phyloP scores from a whole-genome alignment of 306 rosid genomes.

The Vicia villosa region DNA sequence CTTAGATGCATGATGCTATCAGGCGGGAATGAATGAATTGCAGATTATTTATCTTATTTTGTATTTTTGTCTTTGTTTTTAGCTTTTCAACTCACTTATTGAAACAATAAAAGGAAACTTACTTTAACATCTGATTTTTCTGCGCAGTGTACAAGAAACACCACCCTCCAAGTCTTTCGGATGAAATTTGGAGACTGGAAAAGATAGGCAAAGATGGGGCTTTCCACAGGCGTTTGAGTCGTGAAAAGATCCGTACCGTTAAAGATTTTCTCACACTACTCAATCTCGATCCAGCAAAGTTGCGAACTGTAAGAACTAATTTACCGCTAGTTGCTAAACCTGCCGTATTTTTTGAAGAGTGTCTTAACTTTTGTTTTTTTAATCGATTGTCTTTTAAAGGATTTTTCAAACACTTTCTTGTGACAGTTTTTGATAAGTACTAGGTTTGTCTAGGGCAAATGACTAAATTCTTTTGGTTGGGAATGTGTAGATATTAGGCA shows the following conservation, averaged over 20 bases:
- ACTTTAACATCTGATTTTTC: conserved; percentile 35
- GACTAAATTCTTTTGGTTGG: conserved; percentile 34
- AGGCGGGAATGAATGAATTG: conserved; percentile 21
- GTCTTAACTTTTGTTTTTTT: conserved; percentile 3
- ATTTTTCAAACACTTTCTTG: conserved; percentile 9
- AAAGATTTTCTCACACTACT: conserved; percentile 85
- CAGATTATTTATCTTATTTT: not conserved
- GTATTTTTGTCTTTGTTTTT: not conserved
- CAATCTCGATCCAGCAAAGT: conserved; percentile 71
- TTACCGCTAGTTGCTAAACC: not conserved
- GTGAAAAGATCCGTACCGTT: conserved; percentile 69
- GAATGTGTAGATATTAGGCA: conserved; percentile 76
- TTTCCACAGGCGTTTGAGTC: conserved; percentile 84
- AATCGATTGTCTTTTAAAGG: conserved; percentile 23
- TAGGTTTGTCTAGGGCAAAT: conserved; percentile 32
- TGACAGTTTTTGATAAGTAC: not conserved
- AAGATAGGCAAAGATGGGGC: conserved; percentile 99
- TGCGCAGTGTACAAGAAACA: conserved; percentile 97
- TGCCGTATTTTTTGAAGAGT: conserved; percentile 10
- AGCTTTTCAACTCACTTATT: conserved; percentile 17
- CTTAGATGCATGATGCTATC: conserved; percentile 32
- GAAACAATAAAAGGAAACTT: conserved; percentile 29
- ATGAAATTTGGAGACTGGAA: conserved; percentile 97
- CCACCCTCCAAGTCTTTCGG: conserved; percentile 87
- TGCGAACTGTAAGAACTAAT: conserved; percentile 70